Evolutionary conservation across 495 filamentous ascomycete species (phyloP).

Genomic region (Lophiotrema nucula): DNA sequence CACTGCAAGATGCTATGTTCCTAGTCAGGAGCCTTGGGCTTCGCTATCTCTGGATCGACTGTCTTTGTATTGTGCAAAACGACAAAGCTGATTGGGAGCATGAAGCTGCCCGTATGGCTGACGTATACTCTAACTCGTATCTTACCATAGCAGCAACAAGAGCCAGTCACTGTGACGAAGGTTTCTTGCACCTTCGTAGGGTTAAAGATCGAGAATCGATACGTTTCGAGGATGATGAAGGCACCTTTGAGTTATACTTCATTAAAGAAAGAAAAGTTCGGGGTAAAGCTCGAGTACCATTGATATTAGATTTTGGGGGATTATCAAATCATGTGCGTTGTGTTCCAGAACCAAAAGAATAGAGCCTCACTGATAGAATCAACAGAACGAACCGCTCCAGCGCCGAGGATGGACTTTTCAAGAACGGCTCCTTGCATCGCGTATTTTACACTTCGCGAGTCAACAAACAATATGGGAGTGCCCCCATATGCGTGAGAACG

Average conservation of each 20-base stretch:
- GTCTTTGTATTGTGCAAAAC: conserved; percentile 3
- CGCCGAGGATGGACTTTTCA: too few relatives aligned
- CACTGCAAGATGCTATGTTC: conserved; percentile 3
- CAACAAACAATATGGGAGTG: not conserved
- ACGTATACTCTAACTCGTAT: not conserved
- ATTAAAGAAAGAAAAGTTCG: too few relatives aligned
- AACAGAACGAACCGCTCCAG: too few relatives aligned
- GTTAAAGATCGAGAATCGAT: too few relatives aligned
- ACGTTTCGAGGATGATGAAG: too few relatives aligned
- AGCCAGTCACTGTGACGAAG: not conserved
- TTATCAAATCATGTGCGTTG: too few relatives aligned
- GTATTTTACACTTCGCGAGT: not conserved
- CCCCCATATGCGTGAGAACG: not conserved
- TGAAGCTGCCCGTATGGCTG: not conserved
- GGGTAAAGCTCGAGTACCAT: too few relatives aligned
- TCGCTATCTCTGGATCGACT: conserved; percentile 1
- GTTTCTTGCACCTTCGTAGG: too few relatives aligned
- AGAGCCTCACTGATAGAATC: too few relatives aligned
- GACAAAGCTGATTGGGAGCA: not conserved
- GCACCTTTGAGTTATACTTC: too few relatives aligned
- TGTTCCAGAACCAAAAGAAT: too few relatives aligned
- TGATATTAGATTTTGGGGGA: too few relatives aligned
- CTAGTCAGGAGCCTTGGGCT: not conserved
- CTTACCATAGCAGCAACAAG: not conserved
- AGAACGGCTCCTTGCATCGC: not conserved